A percentile compares a stretch with the other conserved stretches of the same genome.
Evolutionary conservation across 2,329 filamentous ascomycete genomes (phyloP).

Genomic region (Monilinia laxa): DNA sequence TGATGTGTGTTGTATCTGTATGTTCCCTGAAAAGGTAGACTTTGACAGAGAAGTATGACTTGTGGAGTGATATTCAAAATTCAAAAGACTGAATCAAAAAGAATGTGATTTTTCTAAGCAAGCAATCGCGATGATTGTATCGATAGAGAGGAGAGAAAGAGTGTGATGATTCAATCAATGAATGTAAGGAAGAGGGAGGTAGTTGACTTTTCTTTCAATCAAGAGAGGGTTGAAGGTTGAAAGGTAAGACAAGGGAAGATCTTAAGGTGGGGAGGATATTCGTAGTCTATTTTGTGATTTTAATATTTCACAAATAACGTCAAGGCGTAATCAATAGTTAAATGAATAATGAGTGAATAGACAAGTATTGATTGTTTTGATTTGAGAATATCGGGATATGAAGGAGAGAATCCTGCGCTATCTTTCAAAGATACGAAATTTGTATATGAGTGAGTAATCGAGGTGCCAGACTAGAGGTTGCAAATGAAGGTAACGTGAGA

Average conservation of each 20-base stretch:
- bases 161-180: slow-evolving; percentile 33
- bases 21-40: slow-evolving; percentile 12
- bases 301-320: slow-evolving; percentile 4
- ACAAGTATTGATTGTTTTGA: neutral
- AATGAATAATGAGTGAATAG: slow-evolving; percentile 19
- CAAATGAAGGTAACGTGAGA: slow-evolving; percentile 19
- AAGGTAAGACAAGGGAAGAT: neutral
- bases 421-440: too few species aligned
- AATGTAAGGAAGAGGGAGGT: slow-evolving; percentile 24
- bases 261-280: neutral
- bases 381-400: slow-evolving; percentile 3
- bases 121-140: slow-evolving; percentile 19
- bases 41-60: slow-evolving; percentile 11
- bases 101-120: slow-evolving; percentile 10
- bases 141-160: slow-evolving; percentile 13
- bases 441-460: neutral
- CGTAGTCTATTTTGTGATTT: neutral
- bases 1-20: neutral
- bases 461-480: slow-evolving; percentile 8
- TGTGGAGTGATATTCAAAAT: slow-evolving; percentile 14
- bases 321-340: slow-evolving; percentile 8
- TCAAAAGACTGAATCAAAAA: slow-evolving; percentile 20
- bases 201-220: slow-evolving; percentile 6
- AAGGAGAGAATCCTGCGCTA: neutral
- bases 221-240: neutral